A percentile compares a stretch with the other conserved stretches of the same genome.
phyloP scores from a whole-genome alignment of 805 yeast species.

The Cyberlindnera sargentensis region DNA sequence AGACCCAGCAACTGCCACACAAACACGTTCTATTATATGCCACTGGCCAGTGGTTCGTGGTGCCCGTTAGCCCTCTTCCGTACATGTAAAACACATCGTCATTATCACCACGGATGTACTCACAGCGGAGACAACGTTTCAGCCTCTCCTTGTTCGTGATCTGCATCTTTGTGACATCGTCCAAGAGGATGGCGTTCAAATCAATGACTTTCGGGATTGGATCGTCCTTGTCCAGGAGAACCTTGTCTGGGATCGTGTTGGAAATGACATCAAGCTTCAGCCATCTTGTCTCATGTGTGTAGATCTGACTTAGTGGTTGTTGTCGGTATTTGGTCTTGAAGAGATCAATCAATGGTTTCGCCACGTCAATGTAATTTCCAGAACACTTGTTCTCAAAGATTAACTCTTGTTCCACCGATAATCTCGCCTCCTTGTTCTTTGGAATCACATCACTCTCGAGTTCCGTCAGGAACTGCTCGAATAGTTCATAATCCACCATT shows the following conservation, averaged over 20 bases:
- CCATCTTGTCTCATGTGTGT: conserved; percentile 62
- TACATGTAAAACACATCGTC: conserved; percentile 23
- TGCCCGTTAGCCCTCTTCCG: conserved; percentile 14
- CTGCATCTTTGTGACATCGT: conserved; percentile 23
- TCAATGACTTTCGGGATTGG: conserved; percentile 28
- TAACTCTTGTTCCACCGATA: conserved; percentile 19
- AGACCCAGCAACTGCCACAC: conserved; percentile 75
- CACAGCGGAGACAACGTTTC: conserved; percentile 50
- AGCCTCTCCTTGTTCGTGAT: conserved; percentile 23
- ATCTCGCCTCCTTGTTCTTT: conserved; percentile 7
- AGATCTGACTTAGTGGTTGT: conserved; percentile 1
- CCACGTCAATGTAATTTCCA: conserved; percentile 16
- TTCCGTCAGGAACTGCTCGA: conserved; percentile 57
- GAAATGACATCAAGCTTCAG: conserved; percentile 32
- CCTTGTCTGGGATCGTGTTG: conserved; percentile 25
- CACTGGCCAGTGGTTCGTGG: conserved; percentile 43
- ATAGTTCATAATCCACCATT: conserved; percentile 36
- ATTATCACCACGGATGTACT: conserved; percentile 33
- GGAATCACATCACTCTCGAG: conserved; percentile 32
- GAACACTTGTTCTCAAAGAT: conserved; percentile 22
- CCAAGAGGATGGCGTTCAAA: conserved; percentile 25
- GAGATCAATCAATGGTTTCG: background rate
- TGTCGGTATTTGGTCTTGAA: conserved; percentile 3
- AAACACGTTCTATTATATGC: conserved; percentile 68
- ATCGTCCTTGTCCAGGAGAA: conserved; percentile 28